phyloP scores from a whole-genome alignment of 495 filamentous ascomycete genomes.

The Penicillium fimorum region DNA sequence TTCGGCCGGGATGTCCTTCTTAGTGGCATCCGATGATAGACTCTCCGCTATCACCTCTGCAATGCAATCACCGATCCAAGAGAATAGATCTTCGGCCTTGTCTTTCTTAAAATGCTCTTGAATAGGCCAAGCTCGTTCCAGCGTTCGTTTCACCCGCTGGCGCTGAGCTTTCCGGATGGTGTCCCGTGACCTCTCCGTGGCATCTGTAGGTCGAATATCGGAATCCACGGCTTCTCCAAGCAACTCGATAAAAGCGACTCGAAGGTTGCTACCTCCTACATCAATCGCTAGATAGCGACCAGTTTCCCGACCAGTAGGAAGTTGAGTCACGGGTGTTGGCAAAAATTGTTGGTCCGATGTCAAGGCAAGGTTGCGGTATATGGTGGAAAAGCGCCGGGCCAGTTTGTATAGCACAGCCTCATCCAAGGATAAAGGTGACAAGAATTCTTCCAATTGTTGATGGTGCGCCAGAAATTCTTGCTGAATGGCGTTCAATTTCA shows the following conservation, averaged over 20 bases:
- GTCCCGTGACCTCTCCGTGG: slow-evolving; percentile 37
- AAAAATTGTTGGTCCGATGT: slow-evolving; percentile 71
- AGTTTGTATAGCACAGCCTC: slow-evolving; percentile 55
- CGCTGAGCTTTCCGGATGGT: slow-evolving; percentile 48
- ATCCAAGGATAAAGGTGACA: slow-evolving; percentile 39
- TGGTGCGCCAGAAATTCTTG: slow-evolving; percentile 33
- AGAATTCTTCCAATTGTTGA: slow-evolving; percentile 38
- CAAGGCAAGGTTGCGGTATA: slow-evolving; percentile 62
- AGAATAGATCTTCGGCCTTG: slow-evolving; percentile 70
- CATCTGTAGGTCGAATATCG: slow-evolving; percentile 34
- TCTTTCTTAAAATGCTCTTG: slow-evolving; percentile 75
- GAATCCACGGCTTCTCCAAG: slow-evolving; percentile 48
- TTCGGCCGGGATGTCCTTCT: slow-evolving; percentile 48
- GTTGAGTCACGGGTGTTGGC: slow-evolving; percentile 72
- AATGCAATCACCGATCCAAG: slow-evolving; percentile 77
- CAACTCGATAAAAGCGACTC: slow-evolving; percentile 75
- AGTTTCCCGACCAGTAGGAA: slow-evolving; percentile 60
- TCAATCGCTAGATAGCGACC: slow-evolving; percentile 77
- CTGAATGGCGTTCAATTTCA: slow-evolving; percentile 34
- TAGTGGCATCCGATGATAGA: slow-evolving; percentile 44
- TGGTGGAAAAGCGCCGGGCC: slow-evolving; percentile 58
- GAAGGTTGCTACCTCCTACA: slow-evolving; percentile 77
- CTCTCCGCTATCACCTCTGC: slow-evolving; percentile 65
- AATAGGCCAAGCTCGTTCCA: slow-evolving; percentile 77
- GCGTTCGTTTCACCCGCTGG: slow-evolving; percentile 54